Conservation (phyloP, 495 filamentous ascomycete species). For the Aspergillus nidulans region DNA sequence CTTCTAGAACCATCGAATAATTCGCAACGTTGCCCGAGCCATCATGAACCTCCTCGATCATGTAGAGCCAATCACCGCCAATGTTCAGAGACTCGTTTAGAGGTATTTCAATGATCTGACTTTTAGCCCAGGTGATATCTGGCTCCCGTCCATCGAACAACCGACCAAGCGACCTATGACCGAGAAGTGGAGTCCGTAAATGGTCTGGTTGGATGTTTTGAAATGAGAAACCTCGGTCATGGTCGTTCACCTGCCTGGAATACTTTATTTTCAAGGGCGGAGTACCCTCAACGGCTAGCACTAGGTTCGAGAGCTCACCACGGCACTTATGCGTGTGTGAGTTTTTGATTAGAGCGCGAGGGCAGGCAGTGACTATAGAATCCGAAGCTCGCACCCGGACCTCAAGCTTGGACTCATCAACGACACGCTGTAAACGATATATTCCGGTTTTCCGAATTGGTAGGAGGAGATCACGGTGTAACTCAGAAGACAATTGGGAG, state of each 20-base stretch:
- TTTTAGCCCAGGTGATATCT: conserved; percentile 72
- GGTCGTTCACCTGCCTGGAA: conserved; percentile 72
- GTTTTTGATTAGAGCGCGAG: conserved; percentile 65
- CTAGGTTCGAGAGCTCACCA: conserved; percentile 80
- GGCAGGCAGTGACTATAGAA: conserved; percentile 78
- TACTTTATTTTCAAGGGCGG: conserved; percentile 92
- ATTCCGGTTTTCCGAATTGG: conserved; percentile 75
- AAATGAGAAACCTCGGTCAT: conserved; percentile 71
- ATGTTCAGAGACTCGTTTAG: conserved; percentile 81
- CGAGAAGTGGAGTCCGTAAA: conserved; percentile 67
- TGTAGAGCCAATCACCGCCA: conserved; percentile 80
- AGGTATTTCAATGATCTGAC: conserved; percentile 67
- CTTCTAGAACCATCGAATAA: conserved; percentile 56
- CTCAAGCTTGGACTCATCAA: conserved; percentile 90
- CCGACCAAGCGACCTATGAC: conserved; percentile 48
- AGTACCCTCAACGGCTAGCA: conserved; percentile 77
- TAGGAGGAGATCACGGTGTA: conserved; percentile 56
- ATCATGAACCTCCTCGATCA: conserved; percentile 87
- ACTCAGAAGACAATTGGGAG: conserved; percentile 45
- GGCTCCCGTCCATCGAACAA: conserved; percentile 50
- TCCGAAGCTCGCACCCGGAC: conserved; percentile 70
- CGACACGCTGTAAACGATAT: conserved; percentile 76
- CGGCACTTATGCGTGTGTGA: conserved; percentile 64
- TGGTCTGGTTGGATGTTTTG: conserved; percentile 90
- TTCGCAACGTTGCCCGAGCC: conserved; percentile 81